phyloP scores from a whole-genome alignment of 192 early-diverging fungal genomes.

The Linnemannia elongata region DNA sequence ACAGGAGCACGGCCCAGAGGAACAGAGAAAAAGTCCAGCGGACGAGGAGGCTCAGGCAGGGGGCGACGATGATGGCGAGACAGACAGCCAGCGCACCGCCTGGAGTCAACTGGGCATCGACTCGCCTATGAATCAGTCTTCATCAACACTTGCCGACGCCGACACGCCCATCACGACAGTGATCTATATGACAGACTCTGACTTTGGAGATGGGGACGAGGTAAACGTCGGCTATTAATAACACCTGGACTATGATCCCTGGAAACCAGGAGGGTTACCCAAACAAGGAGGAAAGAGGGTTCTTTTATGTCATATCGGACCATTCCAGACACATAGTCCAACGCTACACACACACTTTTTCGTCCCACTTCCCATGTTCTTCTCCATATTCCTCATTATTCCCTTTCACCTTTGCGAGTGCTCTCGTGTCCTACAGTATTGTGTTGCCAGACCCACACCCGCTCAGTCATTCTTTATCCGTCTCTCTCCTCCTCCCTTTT shows the following conservation, averaged over 20 bases:
- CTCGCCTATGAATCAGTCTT: conserved; percentile 40
- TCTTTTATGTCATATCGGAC: neutral
- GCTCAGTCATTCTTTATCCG: neutral
- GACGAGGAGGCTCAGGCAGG: neutral
- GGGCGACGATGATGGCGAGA: conserved; percentile 29
- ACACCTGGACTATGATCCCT: neutral
- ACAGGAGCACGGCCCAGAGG: neutral
- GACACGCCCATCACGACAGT: conserved; percentile 6
- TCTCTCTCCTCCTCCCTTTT: neutral
- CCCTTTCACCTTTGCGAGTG: neutral
- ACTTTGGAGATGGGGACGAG: conserved; percentile 9
- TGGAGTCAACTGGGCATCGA: conserved; percentile 40
- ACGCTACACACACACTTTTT: neutral
- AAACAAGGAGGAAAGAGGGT: neutral
- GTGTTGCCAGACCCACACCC: neutral
- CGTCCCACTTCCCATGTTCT: neutral
- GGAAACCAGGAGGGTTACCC: neutral
- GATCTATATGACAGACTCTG: conserved; percentile 17
- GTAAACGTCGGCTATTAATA: conserved; percentile 18
- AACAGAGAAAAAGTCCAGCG: neutral
- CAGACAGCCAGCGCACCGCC: conserved; percentile 25
- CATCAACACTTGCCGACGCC: conserved; percentile 32
- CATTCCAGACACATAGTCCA: conserved; percentile 1
- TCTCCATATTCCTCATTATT: neutral
- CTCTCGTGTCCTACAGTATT: neutral